These are phyloP conservation scores for Agaricus bisporus DNA, from an alignment of 768 basidiomycete genomes.

Conservation along the genomic window DNA sequence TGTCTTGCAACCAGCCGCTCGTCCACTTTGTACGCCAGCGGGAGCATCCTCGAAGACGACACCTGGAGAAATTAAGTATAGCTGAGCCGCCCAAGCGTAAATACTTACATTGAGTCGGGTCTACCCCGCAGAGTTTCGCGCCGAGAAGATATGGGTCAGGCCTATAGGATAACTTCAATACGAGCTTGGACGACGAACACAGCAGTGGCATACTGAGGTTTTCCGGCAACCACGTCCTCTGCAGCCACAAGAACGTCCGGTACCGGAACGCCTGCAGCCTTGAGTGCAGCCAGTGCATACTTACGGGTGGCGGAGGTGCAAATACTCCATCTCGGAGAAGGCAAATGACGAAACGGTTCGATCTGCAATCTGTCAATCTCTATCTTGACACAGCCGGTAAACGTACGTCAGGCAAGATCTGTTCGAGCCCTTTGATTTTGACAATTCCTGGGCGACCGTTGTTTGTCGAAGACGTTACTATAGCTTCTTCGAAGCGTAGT, in stretches of 20 bases:
- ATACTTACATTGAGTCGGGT: constrained; percentile 52
- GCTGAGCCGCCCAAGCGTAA: neutral
- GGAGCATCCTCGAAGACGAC: constrained; percentile 93
- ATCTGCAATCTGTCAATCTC: constrained; percentile 23
- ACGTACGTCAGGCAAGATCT: constrained; percentile 51
- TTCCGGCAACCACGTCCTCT: constrained; percentile 79
- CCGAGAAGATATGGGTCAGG: constrained; percentile 92
- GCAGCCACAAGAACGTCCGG: constrained; percentile 75
- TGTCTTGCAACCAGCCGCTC: constrained; percentile 78
- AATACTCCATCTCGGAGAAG: constrained; percentile 77
- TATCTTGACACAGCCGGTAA: neutral
- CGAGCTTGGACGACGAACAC: neutral
- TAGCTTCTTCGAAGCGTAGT: constrained; percentile 73
- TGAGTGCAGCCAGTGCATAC: constrained; percentile 72
- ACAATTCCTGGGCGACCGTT: constrained; percentile 60
- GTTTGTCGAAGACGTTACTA: constrained; percentile 52
- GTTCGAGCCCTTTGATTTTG: constrained; percentile 63
- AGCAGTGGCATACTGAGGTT: constrained; percentile 42
- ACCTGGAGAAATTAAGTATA: constrained; percentile 30
- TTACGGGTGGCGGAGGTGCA: constrained; percentile 78
- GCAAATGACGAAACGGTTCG: constrained; percentile 26
- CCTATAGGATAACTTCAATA: constrained; percentile 3
- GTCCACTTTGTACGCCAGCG: constrained; percentile 73
- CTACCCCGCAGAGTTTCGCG: constrained; percentile 62
- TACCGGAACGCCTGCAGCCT: constrained; percentile 55